Conservation (phyloP, 1,284 basidiomycete genomes). For the Trichosporon sp. region DNA sequence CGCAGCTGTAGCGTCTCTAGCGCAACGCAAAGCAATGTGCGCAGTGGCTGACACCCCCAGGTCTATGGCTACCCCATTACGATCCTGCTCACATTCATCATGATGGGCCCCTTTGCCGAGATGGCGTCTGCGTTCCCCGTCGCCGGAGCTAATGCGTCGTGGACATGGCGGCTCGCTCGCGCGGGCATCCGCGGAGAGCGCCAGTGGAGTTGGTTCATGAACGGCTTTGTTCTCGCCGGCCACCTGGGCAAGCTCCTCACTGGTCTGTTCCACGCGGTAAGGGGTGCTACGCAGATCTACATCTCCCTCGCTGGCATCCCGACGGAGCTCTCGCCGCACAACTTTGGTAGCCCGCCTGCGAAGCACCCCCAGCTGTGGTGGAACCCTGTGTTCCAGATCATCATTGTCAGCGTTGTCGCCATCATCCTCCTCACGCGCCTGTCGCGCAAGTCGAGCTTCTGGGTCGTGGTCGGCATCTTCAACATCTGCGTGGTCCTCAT, state of each 20-base stretch:
- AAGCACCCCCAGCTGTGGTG: background rate
- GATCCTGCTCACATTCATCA: slow-evolving; percentile 29
- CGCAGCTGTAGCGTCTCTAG: too few species aligned
- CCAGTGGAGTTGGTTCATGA: slow-evolving; percentile 42
- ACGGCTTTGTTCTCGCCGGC: slow-evolving; percentile 40
- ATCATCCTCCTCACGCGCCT: slow-evolving; percentile 1
- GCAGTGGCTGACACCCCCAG: slow-evolving; percentile 12
- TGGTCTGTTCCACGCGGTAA: background rate
- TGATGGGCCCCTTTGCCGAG: slow-evolving; percentile 38
- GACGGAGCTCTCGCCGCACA: background rate
- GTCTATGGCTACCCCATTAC: slow-evolving; percentile 42
- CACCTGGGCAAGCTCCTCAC: slow-evolving; percentile 29
- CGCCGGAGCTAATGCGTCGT: slow-evolving; percentile 42
- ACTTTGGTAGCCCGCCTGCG: background rate
- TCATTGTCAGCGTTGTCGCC: background rate
- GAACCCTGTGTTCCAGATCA: slow-evolving; percentile 5
- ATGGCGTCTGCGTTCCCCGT: slow-evolving; percentile 44
- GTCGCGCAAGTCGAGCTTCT: background rate
- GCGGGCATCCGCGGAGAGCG: slow-evolving; percentile 39
- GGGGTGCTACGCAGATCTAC: background rate
- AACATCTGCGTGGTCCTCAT: background rate
- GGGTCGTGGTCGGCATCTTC: background rate
- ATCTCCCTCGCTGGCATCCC: background rate
- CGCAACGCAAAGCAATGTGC: too few species aligned
- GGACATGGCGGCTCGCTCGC: slow-evolving; percentile 42